Conservation (phyloP, 306 rosid species). For the Dryas octopetala region DNA sequence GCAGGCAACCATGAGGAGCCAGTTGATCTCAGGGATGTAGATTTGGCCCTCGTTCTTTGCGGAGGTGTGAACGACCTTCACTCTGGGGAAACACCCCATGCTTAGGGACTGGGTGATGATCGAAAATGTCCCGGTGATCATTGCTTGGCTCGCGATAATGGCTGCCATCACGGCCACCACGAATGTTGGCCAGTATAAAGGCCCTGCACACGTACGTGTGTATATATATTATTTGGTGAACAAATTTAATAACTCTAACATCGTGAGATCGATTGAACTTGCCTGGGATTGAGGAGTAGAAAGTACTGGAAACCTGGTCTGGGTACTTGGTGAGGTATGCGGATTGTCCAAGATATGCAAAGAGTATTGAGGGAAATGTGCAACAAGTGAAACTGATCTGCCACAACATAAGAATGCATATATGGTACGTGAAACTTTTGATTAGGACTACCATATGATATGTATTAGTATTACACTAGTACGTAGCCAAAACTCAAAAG, state of each 20-base stretch:
- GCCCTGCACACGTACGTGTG: constrained; percentile 31
- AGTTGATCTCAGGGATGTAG: constrained; percentile 74
- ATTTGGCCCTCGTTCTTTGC: constrained; percentile 68
- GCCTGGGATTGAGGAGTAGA: constrained; percentile 56
- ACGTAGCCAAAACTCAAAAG: no score
- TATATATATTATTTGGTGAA: neutral
- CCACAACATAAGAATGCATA: neutral
- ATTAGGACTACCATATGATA: no score
- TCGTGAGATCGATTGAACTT: neutral
- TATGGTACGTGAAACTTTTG: no score
- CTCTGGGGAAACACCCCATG: constrained; percentile 73
- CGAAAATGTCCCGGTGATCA: constrained; percentile 84
- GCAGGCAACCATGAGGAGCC: constrained; percentile 68
- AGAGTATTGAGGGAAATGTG: constrained; percentile 41
- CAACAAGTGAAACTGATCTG: constrained; percentile 58
- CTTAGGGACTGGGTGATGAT: constrained; percentile 62
- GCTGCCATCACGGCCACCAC: constrained; percentile 72
- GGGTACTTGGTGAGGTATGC: constrained; percentile 61
- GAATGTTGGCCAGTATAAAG: constrained; percentile 78
- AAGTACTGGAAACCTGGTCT: constrained; percentile 27
- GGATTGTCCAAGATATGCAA: constrained; percentile 52
- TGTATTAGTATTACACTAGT: no score
- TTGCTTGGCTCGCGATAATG: constrained; percentile 81
- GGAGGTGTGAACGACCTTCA: constrained; percentile 72
- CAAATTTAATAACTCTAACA: neutral